Evolutionary conservation across 257 asterid genomes (phyloP).

Genomic region (Euphrasia confusa): DNA sequence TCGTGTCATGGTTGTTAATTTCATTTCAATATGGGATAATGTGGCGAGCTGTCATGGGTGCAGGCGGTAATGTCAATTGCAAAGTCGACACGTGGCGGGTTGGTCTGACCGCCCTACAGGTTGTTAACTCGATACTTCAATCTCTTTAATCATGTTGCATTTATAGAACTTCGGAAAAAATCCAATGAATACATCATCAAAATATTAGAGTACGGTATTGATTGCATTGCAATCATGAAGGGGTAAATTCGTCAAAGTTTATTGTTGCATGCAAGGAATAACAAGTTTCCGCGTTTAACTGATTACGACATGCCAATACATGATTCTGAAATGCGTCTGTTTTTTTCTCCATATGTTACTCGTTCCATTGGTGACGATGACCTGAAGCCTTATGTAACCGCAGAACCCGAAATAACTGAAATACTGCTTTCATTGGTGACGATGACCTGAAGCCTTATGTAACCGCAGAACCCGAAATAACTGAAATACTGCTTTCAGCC

Average conservation of each 20-base stretch:
- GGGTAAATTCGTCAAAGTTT: no score
- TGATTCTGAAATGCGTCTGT: no score
- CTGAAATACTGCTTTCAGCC: conserved; percentile 50
- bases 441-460: conserved; percentile 6
- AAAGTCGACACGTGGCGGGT: conserved; percentile 94
- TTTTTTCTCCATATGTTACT: conserved; percentile 54
- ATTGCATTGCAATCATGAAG: no score
- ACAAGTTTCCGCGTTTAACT: no score
- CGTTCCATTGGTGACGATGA: no score
- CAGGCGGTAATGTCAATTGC: conserved; percentile 84
- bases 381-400: no score
- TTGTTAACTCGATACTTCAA: conserved; percentile 24
- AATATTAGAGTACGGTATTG: no score
- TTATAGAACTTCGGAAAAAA: no score
- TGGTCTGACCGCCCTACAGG: conserved; percentile 91
- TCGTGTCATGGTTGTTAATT: conserved; percentile 1
- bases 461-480: conserved; percentile 94
- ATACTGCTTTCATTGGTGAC: conserved; percentile 91
- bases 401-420: no score
- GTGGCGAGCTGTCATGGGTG: conserved; percentile 67
- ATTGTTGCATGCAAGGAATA: no score
- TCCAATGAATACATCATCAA: no score
- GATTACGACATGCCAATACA: conserved; percentile 1
- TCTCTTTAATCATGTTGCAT: no score
- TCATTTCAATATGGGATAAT: conserved; percentile 57